phyloP scores from a whole-genome alignment of 805 yeast genomes.

The Candida lessepsii region DNA sequence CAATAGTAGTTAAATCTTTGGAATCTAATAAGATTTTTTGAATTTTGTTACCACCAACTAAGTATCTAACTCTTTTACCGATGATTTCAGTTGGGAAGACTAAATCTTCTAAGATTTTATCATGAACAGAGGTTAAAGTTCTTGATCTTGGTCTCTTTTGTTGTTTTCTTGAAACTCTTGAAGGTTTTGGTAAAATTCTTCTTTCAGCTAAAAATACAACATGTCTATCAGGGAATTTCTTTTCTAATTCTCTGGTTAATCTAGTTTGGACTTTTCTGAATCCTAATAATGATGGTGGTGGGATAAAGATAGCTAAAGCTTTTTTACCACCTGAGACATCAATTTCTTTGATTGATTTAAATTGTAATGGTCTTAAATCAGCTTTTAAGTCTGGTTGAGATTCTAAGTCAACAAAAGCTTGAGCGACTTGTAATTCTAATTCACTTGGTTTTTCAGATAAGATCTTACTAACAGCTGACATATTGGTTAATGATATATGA shows the following conservation, averaged over 20 bases:
- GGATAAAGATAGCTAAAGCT: constrained; percentile 97
- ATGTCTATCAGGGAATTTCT: constrained; percentile 99
- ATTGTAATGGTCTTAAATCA: constrained; percentile 97
- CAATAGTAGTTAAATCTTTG: constrained; percentile 94
- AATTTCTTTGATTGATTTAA: constrained; percentile 97
- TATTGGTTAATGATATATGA: no score
- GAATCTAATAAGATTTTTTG: constrained; percentile 97
- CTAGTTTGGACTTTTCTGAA: constrained; percentile 97
- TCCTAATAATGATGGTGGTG: constrained; percentile 87
- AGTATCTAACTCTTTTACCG: constrained; percentile 99
- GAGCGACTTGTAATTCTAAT: constrained; percentile 99
- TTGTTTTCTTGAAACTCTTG: constrained; percentile 86
- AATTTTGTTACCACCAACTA: constrained; percentile 98
- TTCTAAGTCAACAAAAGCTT: constrained; percentile 97
- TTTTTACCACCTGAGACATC: constrained; percentile 98
- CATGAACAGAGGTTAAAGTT: constrained; percentile 98
- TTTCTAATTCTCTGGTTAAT: constrained; percentile 98
- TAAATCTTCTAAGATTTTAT: constrained; percentile 96
- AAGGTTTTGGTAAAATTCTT: constrained; percentile 98
- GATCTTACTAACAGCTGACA: constrained; percentile 98
- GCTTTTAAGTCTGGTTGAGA: constrained; percentile 95
- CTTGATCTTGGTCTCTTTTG: constrained; percentile 99
- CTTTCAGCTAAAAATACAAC: constrained; percentile 99
- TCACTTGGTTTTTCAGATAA: constrained; percentile 94
- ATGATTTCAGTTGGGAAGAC: constrained; percentile 99